Conservation (phyloP, 768 basidiomycete genomes). For the Mycena pura region DNA sequence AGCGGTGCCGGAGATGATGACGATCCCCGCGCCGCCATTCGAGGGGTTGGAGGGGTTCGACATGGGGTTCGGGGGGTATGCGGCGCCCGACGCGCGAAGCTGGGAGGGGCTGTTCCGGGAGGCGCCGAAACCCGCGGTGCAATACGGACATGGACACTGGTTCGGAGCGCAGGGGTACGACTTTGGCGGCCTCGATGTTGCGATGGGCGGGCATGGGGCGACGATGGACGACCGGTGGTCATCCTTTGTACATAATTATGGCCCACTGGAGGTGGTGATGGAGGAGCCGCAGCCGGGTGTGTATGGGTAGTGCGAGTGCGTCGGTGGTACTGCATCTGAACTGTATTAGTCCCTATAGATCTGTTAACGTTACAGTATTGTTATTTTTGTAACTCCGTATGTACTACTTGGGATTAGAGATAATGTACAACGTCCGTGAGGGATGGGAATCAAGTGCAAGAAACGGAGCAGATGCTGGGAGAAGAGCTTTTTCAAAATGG, state of each 20-base stretch:
- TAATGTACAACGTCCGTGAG: too few species aligned
- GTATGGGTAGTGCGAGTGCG: conserved; percentile 7
- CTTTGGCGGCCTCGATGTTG: too few species aligned
- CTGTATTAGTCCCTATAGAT: too few species aligned
- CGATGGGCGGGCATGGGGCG: conserved; percentile 20
- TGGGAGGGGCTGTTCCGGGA: conserved; percentile 49
- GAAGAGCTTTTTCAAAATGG: too few species aligned
- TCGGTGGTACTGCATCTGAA: too few species aligned
- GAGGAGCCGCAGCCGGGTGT: conserved; percentile 2
- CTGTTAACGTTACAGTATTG: too few species aligned
- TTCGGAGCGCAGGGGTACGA: too few species aligned
- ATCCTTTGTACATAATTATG: conserved; percentile 41
- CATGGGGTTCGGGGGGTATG: not conserved
- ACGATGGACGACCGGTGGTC: conserved; percentile 48
- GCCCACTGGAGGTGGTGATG: not conserved
- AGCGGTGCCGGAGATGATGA: not conserved
- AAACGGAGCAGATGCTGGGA: too few species aligned
- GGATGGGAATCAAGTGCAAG: too few species aligned
- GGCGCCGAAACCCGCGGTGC: conserved; percentile 33
- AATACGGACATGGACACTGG: conserved; percentile 8
- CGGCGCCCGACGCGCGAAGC: conserved; percentile 17
- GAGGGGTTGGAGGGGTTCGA: conserved; percentile 12
- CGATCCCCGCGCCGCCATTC: conserved; percentile 17
- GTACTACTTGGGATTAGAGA: too few species aligned
- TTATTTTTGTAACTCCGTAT: too few species aligned